Conservation (phyloP, 2,329 filamentous ascomycete genomes). For the Beauveria brongniartii region DNA sequence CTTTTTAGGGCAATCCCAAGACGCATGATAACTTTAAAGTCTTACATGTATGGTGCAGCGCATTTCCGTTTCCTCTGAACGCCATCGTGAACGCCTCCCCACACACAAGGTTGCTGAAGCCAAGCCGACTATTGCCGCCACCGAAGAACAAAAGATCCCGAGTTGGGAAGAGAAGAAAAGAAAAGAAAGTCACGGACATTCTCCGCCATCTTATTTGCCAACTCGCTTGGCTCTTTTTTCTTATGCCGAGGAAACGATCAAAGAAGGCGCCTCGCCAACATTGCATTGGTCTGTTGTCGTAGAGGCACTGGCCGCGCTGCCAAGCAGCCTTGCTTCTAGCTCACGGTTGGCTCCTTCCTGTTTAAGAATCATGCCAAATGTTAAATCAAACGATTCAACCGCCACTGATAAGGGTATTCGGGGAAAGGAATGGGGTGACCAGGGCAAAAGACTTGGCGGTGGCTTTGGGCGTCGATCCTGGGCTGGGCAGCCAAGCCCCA, state of each 20-base stretch:
- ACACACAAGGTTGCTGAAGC: not conserved
- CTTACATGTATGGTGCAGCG: too few species aligned
- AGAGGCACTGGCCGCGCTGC: not conserved
- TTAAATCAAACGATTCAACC: not conserved
- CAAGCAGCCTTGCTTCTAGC: constrained; percentile 1
- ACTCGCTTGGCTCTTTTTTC: too few species aligned
- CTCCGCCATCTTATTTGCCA: not conserved
- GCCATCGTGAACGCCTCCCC: not conserved
- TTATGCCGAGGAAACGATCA: not conserved
- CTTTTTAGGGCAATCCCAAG: not conserved
- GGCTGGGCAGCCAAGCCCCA: too few species aligned
- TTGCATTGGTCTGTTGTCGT: not conserved
- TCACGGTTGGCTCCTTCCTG: not conserved
- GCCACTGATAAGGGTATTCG: not conserved
- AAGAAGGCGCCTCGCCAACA: not conserved
- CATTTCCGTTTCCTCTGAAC: not conserved
- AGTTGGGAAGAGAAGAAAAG: not conserved
- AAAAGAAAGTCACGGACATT: not conserved
- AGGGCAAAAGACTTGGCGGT: not conserved
- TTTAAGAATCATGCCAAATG: not conserved
- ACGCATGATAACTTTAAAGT: too few species aligned
- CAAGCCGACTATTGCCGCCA: not conserved
- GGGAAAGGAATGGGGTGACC: not conserved
- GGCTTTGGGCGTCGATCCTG: too few species aligned
- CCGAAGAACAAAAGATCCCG: not conserved